Percentiles rank a stretch among this genome's conserved stretches.
Conservation (phyloP, 2,329 filamentous ascomycete genomes). For the Colletotrichum paranaense region DNA sequence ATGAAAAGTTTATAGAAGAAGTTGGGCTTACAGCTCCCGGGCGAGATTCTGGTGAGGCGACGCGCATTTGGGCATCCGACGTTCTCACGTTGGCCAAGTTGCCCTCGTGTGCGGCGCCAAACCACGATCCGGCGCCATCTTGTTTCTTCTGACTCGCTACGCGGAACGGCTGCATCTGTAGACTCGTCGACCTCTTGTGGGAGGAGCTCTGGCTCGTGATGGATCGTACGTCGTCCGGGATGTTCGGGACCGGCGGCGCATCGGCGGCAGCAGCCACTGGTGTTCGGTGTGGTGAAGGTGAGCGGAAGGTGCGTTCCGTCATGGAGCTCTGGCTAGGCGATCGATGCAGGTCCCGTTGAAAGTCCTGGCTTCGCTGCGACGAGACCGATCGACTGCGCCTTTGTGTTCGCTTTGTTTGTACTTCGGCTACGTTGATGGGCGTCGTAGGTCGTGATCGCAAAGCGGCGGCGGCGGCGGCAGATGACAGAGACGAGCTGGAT, state of each 20-base stretch:
- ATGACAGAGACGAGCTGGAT: conserved; percentile 77
- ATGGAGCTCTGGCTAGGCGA: conserved; percentile 82
- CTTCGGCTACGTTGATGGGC: conserved; percentile 82
- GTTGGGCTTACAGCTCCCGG: conserved; percentile 59
- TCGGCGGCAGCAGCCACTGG: conserved; percentile 51
- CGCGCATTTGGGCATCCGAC: conserved; percentile 54
- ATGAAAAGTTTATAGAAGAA: conserved; percentile 69
- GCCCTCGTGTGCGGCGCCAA: conserved; percentile 56
- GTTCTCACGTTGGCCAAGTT: conserved; percentile 58
- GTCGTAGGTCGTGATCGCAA: conserved; percentile 81
- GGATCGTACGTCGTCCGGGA: conserved; percentile 65
- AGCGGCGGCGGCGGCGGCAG: conserved; percentile 87
- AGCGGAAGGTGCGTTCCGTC: conserved; percentile 88
- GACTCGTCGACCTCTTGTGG: conserved; percentile 50
- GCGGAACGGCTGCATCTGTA: conserved; percentile 61
- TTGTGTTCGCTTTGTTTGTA: conserved; percentile 87
- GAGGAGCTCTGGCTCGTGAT: conserved; percentile 41
- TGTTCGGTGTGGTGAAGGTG: conserved; percentile 63
- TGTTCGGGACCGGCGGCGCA: conserved; percentile 79
- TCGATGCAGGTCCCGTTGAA: conserved; percentile 66
- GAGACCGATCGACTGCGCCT: conserved; percentile 79
- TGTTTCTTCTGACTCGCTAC: conserved; percentile 65
- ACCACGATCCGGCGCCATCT: conserved; percentile 59
- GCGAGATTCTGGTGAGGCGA: conserved; percentile 47
- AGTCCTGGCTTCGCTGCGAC: conserved; percentile 67